These are phyloP conservation scores for Ceratocystis cubensis DNA, from an alignment of 2,329 filamentous ascomycete species.

Conservation along the genomic window DNA sequence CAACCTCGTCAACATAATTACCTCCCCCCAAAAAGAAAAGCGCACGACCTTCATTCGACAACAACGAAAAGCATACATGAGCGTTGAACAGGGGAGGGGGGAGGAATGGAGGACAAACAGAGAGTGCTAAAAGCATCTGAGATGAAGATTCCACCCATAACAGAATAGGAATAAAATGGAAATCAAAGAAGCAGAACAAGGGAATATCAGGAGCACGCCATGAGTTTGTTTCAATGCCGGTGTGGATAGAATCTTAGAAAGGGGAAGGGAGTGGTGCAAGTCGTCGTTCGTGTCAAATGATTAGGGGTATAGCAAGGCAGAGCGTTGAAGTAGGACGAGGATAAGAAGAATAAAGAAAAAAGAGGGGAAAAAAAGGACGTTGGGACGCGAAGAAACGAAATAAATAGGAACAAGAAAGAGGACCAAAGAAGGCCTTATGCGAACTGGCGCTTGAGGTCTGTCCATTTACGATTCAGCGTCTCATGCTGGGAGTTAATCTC, in stretches of 20 bases:
- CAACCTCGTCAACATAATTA: too few species aligned
- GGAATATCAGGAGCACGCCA: neutral
- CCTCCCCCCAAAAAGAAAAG: too few species aligned
- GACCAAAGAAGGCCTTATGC: constrained; percentile 26
- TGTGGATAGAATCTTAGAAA: too few species aligned
- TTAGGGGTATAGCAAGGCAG: neutral
- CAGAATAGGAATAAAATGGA: constrained; percentile 8
- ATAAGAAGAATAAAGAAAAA: constrained; percentile 5
- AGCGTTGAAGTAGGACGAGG: neutral
- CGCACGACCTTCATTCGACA: too few species aligned
- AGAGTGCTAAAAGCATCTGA: too few species aligned
- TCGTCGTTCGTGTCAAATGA: constrained; percentile 1
- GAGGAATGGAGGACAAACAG: too few species aligned
- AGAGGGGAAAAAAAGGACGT: neutral
- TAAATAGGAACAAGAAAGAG: constrained; percentile 1
- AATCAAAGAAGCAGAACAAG: constrained; percentile 2
- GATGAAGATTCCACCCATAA: too few species aligned
- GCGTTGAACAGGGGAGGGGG: too few species aligned
- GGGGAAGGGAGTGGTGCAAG: neutral
- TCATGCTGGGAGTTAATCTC: constrained; percentile 68
- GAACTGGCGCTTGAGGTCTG: constrained; percentile 53
- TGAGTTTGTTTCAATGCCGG: too few species aligned
- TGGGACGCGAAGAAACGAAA: neutral
- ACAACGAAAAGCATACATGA: too few species aligned
- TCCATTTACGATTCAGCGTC: constrained; percentile 62